Base-by-base conservation (phyloP, 176 grass and related monocot genomes). In the Pontederia crassipes region DNA sequence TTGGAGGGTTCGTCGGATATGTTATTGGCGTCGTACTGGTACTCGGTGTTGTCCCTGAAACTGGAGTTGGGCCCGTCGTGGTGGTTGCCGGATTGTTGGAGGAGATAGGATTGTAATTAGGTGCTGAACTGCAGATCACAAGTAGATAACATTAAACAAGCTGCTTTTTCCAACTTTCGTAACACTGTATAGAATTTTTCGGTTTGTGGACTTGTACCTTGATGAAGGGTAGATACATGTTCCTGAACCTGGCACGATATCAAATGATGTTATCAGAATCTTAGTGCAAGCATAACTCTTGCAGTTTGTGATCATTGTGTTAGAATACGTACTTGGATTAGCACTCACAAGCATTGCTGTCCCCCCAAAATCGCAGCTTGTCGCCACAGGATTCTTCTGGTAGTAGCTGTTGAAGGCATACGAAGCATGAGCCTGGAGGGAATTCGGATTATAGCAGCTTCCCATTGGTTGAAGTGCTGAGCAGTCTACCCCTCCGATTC, bases 381-480 rank as follows among this genome's bases (percentile, higher is more conserved):
- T 40, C 52, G 87, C 48, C 73, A 82, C 75, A 20, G 93, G 93
- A 79, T 85, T 92, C 56, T 56, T 82, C 79, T 91, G 93, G 71
- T 80, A 97, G 77, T 97, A 97, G 79, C 59, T 79, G 77, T 97
- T 97, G 81, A 97, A 91, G 11, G 93, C 93, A 79, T 91, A 97
- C 12, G 93, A 88, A n/a, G 93, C 87, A 71, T 97, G 93, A 9
- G 81, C 72, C 72, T 81, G 87, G 57, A 88, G 45, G 0, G 81
- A 57, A 79, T 91, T 87, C 1, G 93, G 93, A 71, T 85, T 88
- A 75, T 97, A 91, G 77, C 93, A 97, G 72, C 52, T 55, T 28
- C 84, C 93, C 78, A 77, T 88, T 35, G 87, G 84, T 72, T 91
- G 87, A 80, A 97, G 77, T 12, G 78, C 57, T 10, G 87, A 83